These are phyloP conservation scores for Lepidium africanum DNA, from an alignment of 345 rosid species.

Conservation along the genomic window DNA sequence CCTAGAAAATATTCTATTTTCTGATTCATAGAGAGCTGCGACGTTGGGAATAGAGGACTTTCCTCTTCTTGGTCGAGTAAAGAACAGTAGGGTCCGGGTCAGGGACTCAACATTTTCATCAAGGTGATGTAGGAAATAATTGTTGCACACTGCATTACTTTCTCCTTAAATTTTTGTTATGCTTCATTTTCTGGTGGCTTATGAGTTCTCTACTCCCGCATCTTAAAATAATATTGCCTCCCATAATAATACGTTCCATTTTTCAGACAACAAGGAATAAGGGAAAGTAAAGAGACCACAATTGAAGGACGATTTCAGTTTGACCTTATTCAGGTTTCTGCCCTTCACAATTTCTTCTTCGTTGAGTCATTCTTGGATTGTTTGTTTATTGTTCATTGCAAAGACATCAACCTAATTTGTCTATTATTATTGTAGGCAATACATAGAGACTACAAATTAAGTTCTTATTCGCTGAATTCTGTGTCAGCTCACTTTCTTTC, in stretches of 20 bases:
- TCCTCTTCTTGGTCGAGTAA: slow-evolving; percentile 81
- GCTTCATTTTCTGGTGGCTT: background rate
- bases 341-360: slow-evolving; percentile 6
- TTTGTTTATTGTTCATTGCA: background rate
- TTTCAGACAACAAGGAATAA: slow-evolving; percentile 78
- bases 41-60: slow-evolving; percentile 76
- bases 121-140: slow-evolving; percentile 41
- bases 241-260: slow-evolving; percentile 19
- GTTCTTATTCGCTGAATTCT: slow-evolving; percentile 93
- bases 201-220: background rate
- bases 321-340: slow-evolving; percentile 90
- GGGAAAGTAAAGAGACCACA: slow-evolving; percentile 95
- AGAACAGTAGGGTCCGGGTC: slow-evolving; percentile 77
- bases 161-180: background rate
- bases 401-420: slow-evolving; percentile 3
- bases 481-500: slow-evolving; percentile 98
- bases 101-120: slow-evolving; percentile 91
- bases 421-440: slow-evolving; percentile 42
- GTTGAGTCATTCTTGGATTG: slow-evolving; percentile 9
- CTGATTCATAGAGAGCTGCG: slow-evolving; percentile 68
- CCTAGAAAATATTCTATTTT: slow-evolving; percentile 12
- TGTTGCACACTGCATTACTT: slow-evolving; percentile 3
- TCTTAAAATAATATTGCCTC: background rate
- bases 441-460: slow-evolving; percentile 86
- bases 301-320: slow-evolving; percentile 96